Evolutionary conservation across 2,329 filamentous ascomycete genomes (phyloP).

Genomic region (Arthrobotrys pseudoclavata): DNA sequence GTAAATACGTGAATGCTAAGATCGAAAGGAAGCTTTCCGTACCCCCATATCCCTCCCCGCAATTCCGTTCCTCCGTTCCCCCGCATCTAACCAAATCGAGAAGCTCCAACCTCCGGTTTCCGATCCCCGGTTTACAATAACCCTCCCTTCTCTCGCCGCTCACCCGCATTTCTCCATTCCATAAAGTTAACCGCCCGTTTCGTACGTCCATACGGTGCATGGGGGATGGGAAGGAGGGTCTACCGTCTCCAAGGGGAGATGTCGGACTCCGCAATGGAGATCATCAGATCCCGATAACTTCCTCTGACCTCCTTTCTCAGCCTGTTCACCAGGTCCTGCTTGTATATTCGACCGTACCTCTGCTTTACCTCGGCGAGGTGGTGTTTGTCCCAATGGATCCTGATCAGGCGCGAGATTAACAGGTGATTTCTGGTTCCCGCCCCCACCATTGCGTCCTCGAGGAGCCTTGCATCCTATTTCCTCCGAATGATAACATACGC

Average conservation of each 20-base stretch:
- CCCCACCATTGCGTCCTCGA: constrained; percentile 91
- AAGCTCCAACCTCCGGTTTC: constrained; percentile 27
- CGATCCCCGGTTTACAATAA: constrained; percentile 32
- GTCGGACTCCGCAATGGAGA: constrained; percentile 70
- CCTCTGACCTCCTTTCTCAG: constrained; percentile 88
- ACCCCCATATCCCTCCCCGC: background rate
- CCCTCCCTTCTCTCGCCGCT: constrained; percentile 5
- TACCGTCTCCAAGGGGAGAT: constrained; percentile 47
- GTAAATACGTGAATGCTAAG: background rate
- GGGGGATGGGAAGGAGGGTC: background rate
- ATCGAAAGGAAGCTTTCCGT: background rate
- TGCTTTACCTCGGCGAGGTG: constrained; percentile 82
- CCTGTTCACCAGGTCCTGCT: constrained; percentile 75
- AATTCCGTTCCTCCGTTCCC: constrained; percentile 31
- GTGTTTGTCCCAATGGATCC: constrained; percentile 83
- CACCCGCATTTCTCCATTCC: constrained; percentile 6
- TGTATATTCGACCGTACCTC: constrained; percentile 80
- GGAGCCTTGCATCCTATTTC: constrained; percentile 75
- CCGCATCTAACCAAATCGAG: constrained; percentile 44
- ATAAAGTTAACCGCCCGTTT: constrained; percentile 8
- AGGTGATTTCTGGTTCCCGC: constrained; percentile 87
- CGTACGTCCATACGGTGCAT: background rate
- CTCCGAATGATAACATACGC: background rate
- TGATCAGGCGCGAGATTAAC: constrained; percentile 81
- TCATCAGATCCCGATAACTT: constrained; percentile 81